Conservation (phyloP, 768 basidiomycete species). For the Collybia nuda region DNA sequence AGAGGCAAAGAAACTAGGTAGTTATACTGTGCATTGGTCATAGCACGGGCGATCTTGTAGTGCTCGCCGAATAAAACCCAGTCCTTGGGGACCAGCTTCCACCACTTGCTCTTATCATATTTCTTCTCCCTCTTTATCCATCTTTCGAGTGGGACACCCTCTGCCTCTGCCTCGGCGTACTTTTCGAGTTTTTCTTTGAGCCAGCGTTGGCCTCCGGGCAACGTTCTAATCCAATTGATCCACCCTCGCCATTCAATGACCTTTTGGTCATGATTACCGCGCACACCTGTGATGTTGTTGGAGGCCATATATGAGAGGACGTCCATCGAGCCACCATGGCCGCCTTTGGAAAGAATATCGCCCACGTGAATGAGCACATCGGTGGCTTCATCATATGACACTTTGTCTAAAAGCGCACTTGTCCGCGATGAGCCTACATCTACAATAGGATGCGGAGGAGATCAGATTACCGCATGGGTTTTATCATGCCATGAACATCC, state of each 20-base stretch:
- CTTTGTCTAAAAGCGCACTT: conserved; percentile 61
- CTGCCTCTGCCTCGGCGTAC: conserved; percentile 36
- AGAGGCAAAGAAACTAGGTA: conserved; percentile 80
- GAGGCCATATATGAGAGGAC: conserved; percentile 65
- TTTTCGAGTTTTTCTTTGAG: conserved; percentile 45
- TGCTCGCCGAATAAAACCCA: conserved; percentile 81
- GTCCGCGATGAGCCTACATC: neutral
- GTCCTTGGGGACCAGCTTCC: conserved; percentile 54
- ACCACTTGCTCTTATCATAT: conserved; percentile 36
- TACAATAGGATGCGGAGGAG: neutral
- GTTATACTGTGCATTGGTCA: conserved; percentile 61
- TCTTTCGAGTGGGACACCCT: conserved; percentile 33
- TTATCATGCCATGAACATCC: conserved; percentile 84
- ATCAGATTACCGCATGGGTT: conserved; percentile 59
- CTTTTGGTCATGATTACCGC: conserved; percentile 94
- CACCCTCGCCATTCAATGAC: conserved; percentile 89
- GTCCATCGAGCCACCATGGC: conserved; percentile 55
- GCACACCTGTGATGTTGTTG: conserved; percentile 72
- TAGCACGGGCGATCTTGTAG: conserved; percentile 68
- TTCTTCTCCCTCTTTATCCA: conserved; percentile 37
- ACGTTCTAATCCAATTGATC: conserved; percentile 71
- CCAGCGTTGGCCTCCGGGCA: conserved; percentile 53
- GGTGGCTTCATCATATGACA: conserved; percentile 55
- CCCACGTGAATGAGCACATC: conserved; percentile 84
- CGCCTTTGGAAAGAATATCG: conserved; percentile 76